These are phyloP conservation scores for Benincasa hispida DNA, from an alignment of 306 rosid species.

Conservation along the genomic window DNA sequence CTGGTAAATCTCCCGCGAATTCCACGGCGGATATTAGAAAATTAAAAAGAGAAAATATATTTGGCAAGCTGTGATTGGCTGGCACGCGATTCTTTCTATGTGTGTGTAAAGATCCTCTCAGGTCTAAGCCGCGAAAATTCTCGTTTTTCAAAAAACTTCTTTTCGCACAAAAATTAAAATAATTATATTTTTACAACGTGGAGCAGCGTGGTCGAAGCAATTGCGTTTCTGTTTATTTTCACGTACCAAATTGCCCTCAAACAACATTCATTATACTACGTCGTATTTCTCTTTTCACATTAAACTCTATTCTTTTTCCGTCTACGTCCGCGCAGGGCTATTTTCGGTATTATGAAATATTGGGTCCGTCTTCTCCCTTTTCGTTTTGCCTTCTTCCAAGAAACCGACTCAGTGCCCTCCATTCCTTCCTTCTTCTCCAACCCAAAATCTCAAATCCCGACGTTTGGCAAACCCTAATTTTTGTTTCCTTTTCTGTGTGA, in stretches of 20 bases:
- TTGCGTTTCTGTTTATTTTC: not conserved
- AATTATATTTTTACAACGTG: not conserved
- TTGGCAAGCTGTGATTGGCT: not conserved
- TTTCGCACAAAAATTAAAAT: not conserved
- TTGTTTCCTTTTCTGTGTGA: not conserved
- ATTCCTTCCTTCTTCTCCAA: not conserved
- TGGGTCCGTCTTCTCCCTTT: not conserved
- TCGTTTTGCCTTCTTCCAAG: constrained; percentile 9
- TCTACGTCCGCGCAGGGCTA: not conserved
- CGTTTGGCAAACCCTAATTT: constrained; percentile 8
- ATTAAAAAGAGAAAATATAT: not conserved
- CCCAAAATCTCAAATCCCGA: not conserved
- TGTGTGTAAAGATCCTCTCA: not conserved
- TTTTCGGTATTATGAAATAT: constrained; percentile 4
- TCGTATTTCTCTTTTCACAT: not conserved
- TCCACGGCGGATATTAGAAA: not conserved
- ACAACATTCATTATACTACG: not conserved
- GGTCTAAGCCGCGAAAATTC: constrained; percentile 12
- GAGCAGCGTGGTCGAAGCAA: constrained; percentile 3
- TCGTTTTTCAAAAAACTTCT: constrained; percentile 10
- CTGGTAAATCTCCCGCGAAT: constrained; percentile 10
- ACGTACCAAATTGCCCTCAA: not conserved
- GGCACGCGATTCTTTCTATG: not conserved
- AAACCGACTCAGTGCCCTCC: constrained; percentile 9
- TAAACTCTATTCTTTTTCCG: not conserved